A percentile compares a stretch with the other conserved stretches of the same genome.
These are phyloP conservation scores for Hemileccinum impolitum DNA, from an alignment of 768 basidiomycete genomes.

Conservation along the genomic window DNA sequence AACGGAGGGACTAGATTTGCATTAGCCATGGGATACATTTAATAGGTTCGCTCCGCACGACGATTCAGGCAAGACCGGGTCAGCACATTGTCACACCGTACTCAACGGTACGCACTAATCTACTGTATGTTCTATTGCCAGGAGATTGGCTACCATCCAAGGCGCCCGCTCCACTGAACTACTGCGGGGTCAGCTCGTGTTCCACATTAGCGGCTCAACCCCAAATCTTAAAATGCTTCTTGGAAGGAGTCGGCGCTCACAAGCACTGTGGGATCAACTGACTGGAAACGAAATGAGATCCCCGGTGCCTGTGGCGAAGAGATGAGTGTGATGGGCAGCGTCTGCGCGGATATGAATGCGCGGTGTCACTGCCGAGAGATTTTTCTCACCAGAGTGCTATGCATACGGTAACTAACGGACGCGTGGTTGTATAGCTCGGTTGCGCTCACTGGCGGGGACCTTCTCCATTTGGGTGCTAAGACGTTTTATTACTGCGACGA, in stretches of 20 bases:
- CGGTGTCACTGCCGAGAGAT: neutral
- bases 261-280: constrained; percentile 6
- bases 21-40: too few species aligned
- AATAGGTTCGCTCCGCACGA: too few species aligned
- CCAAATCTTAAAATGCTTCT: neutral
- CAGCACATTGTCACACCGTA: too few species aligned
- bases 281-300: constrained; percentile 23
- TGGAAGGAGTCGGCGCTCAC: neutral
- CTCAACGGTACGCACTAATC: too few species aligned
- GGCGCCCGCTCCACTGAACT: too few species aligned
- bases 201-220: neutral
- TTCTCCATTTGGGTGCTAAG: neutral
- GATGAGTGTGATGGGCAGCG: constrained; percentile 24
- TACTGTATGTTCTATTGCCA: too few species aligned
- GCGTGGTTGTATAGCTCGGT: neutral
- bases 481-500: neutral
- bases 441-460: constrained; percentile 3
- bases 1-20: too few species aligned
- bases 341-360: constrained; percentile 32
- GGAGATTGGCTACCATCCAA: too few species aligned
- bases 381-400: neutral
- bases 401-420: neutral
- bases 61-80: too few species aligned
- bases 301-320: constrained; percentile 30
- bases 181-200: too few species aligned